These are phyloP conservation scores for Acacia concinna DNA, from an alignment of 331 rosid species.

Conservation along the genomic window DNA sequence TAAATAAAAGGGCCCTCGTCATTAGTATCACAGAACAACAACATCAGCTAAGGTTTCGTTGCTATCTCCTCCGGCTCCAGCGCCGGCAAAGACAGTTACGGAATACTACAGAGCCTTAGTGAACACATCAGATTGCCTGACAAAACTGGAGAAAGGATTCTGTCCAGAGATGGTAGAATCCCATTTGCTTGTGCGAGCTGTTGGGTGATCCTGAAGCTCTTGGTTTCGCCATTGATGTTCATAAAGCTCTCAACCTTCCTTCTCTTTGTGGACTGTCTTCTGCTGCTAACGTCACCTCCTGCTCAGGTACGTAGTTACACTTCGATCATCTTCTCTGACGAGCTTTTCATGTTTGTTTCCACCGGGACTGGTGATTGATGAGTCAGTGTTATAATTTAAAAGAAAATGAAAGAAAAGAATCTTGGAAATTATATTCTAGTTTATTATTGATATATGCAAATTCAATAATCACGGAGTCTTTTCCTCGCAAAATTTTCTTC, in stretches of 20 bases:
- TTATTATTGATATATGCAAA: background rate
- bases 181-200: conserved; percentile 61
- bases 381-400: background rate
- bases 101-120: conserved; percentile 27
- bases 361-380: background rate
- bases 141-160: conserved; percentile 27
- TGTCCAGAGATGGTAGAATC: conserved; percentile 70
- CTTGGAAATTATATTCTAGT: background rate
- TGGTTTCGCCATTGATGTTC: conserved; percentile 51
- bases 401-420: background rate
- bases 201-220: conserved; percentile 33
- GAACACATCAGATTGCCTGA: conserved; percentile 54
- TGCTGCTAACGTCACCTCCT: conserved; percentile 52
- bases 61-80: background rate
- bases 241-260: conserved; percentile 69
- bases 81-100: background rate
- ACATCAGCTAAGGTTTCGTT: conserved; percentile 1
- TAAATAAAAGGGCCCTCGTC: background rate
- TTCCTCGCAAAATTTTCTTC: background rate
- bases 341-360: background rate
- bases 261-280: conserved; percentile 53
- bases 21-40: background rate
- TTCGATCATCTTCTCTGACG: background rate
- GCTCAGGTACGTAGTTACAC: conserved; percentile 51
- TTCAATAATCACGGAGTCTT: background rate